Evolutionary conservation across 2,329 filamentous ascomycete species (phyloP).

Genomic region (Sordariomycetes sp.): DNA sequence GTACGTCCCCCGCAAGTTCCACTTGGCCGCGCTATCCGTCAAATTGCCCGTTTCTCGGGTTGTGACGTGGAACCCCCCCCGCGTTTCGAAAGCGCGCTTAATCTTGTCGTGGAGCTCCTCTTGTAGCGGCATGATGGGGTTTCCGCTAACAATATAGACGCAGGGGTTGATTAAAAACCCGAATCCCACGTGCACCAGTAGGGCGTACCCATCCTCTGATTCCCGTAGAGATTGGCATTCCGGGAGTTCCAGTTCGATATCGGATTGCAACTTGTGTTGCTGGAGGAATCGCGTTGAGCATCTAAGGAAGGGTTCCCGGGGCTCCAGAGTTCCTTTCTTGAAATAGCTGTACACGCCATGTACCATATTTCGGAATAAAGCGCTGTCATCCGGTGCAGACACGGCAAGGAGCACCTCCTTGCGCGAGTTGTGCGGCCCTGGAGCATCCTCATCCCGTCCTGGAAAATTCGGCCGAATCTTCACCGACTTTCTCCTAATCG

Average conservation of each 20-base stretch:
- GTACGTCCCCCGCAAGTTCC: neutral
- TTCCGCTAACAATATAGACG: neutral
- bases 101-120: neutral
- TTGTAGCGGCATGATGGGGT: neutral
- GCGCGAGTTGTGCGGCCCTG: neutral
- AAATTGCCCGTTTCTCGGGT: neutral
- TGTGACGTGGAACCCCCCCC: neutral
- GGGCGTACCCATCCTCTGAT: neutral
- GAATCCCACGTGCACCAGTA: neutral
- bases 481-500: neutral
- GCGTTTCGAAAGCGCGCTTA: neutral
- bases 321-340: neutral
- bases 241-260: neutral
- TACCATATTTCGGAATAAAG: neutral
- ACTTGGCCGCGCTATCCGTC: neutral
- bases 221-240: neutral
- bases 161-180: neutral
- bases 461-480: neutral
- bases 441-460: too few species aligned
- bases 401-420: neutral
- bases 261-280: neutral
- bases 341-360: neutral
- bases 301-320: neutral
- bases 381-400: neutral
- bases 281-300: neutral